A percentile compares a stretch with the other conserved stretches of the same genome.
Conservation (phyloP, 805 yeast genomes). For the Starmera dryadoides region DNA sequence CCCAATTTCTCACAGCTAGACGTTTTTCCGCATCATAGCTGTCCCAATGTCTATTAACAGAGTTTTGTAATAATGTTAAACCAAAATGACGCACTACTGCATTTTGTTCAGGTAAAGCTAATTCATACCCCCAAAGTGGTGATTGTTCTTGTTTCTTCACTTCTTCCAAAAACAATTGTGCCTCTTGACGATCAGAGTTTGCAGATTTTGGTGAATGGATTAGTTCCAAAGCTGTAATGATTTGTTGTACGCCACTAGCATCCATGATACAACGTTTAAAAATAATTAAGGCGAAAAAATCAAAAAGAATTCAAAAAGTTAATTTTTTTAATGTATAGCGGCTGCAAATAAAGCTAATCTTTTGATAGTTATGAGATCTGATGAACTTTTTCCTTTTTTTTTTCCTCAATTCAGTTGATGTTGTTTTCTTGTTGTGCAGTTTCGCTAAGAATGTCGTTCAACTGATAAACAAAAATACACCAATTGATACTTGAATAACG, state of each 20-base stretch:
- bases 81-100: conserved; percentile 87
- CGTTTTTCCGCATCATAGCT: conserved; percentile 52
- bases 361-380: too few relatives aligned
- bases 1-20: conserved; percentile 74
- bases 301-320: background rate
- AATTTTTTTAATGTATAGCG: too few relatives aligned
- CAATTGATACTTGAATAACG: too few relatives aligned
- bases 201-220: conserved; percentile 61
- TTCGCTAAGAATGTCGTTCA: too few relatives aligned
- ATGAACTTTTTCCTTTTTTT: too few relatives aligned
- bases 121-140: conserved; percentile 87
- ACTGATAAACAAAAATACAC: too few relatives aligned
- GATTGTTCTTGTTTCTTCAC: conserved; percentile 75
- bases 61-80: conserved; percentile 64
- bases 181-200: conserved; percentile 49
- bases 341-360: too few relatives aligned
- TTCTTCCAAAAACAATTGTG: conserved; percentile 63
- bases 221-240: conserved; percentile 68
- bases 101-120: conserved; percentile 59
- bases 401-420: too few relatives aligned
- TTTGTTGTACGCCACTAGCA: conserved; percentile 60
- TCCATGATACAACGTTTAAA: too few relatives aligned
- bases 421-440: too few relatives aligned
- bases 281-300: background rate
- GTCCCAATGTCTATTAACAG: conserved; percentile 50